A percentile compares a stretch with the other conserved stretches of the same genome.
These are phyloP conservation scores for Puccinellia tenuiflora DNA, from an alignment of 176 grass and related monocot genomes.

Conservation along the genomic window DNA sequence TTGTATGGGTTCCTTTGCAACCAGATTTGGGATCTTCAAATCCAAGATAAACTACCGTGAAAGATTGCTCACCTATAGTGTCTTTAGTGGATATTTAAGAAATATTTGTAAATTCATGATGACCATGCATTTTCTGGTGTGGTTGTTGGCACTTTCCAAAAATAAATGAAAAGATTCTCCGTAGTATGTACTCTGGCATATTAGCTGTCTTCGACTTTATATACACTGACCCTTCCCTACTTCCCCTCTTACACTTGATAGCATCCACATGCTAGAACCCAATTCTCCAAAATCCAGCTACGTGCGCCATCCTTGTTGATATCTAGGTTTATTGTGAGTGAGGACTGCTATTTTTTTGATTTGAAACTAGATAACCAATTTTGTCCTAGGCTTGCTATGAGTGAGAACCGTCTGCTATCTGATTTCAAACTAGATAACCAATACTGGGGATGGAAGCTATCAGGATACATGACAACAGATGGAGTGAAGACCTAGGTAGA, in stretches of 20 bases:
- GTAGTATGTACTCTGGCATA: neutral
- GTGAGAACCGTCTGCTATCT: too few relatives aligned
- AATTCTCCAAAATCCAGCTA: too few relatives aligned
- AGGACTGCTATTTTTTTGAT: too few relatives aligned
- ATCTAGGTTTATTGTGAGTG: too few relatives aligned
- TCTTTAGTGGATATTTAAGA: neutral
- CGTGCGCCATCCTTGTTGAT: too few relatives aligned
- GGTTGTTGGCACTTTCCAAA: neutral
- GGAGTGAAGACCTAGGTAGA: too few relatives aligned
- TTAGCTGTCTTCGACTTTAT: neutral
- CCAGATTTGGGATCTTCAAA: neutral
- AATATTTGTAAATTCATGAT: conserved; percentile 22
- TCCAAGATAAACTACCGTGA: neutral
- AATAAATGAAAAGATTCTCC: neutral
- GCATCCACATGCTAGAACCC: too few relatives aligned
- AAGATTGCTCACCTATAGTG: neutral
- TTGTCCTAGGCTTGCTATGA: too few relatives aligned
- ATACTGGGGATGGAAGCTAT: too few relatives aligned
- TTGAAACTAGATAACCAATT: too few relatives aligned
- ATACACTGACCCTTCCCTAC: neutral
- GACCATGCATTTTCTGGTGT: neutral
- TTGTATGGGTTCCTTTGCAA: conserved; percentile 4
- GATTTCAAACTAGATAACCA: too few relatives aligned
- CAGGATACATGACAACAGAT: too few relatives aligned
- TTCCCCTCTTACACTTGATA: neutral